Percentiles rank a stretch among this genome's conserved stretches.
Evolutionary conservation across 2,329 filamentous ascomycete species (phyloP).

Genomic region (Ceratocystis smalleyi): DNA sequence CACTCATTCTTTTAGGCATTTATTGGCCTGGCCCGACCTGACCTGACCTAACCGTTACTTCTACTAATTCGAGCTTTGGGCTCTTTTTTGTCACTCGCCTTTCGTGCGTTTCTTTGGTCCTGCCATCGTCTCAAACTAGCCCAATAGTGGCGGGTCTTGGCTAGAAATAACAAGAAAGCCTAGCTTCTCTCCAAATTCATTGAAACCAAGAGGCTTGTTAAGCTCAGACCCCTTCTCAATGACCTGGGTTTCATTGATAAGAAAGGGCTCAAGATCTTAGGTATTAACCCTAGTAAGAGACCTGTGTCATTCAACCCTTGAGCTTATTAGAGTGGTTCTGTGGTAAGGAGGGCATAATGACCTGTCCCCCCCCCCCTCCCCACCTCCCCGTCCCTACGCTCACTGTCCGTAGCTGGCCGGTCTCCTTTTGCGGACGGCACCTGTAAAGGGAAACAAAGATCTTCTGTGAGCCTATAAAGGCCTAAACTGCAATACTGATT

Average conservation of each 20-base stretch:
- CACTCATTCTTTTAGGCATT: not conserved
- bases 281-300: not conserved
- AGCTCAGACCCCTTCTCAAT: not conserved
- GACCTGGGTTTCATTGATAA: not conserved
- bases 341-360: not conserved
- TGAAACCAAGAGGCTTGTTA: not conserved
- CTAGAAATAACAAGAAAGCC: not conserved
- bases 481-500: not conserved
- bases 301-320: not conserved
- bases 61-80: not conserved
- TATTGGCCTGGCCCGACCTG: not conserved
- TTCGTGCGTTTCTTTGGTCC: not conserved
- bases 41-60: not conserved
- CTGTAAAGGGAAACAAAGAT: not conserved
- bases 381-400: too few relatives aligned
- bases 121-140: not conserved
- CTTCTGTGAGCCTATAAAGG: not conserved
- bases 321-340: not conserved
- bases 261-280: not conserved
- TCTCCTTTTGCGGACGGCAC: not conserved
- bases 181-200: not conserved
- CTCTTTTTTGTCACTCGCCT: not conserved
- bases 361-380: not conserved
- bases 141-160: slow-evolving; percentile 3
- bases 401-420: not conserved